phyloP scores from a whole-genome alignment of 2,329 filamentous ascomycete species.

The Catunica adiposa region DNA sequence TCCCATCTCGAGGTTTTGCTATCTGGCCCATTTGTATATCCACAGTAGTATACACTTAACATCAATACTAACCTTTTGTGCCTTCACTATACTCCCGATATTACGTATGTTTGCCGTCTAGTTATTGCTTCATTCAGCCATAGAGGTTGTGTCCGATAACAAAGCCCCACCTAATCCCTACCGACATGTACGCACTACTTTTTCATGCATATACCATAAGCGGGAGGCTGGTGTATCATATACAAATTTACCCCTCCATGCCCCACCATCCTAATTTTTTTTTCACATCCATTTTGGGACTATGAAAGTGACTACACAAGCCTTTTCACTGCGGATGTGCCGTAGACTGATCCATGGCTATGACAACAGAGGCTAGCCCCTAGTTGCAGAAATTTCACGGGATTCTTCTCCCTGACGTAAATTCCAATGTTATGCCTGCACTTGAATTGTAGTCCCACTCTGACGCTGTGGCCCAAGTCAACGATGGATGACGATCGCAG shows the following conservation, averaged over 20 bases:
- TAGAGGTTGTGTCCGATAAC: not conserved
- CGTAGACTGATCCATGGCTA: conserved; percentile 1
- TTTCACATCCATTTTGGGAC: conserved; percentile 2
- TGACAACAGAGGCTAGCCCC: too few relatives aligned
- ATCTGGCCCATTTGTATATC: too few relatives aligned
- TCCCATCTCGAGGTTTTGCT: too few relatives aligned
- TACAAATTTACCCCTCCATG: conserved; percentile 4
- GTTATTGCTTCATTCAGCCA: not conserved
- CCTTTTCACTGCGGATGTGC: conserved; percentile 1
- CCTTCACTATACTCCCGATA: not conserved
- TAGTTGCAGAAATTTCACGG: not conserved
- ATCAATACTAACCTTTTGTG: too few relatives aligned
- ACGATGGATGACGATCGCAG: too few relatives aligned
- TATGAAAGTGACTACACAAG: not conserved
- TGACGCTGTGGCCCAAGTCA: too few relatives aligned
- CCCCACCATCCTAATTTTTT: conserved; percentile 5
- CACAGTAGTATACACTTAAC: too few relatives aligned
- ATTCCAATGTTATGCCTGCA: not conserved
- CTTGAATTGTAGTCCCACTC: too few relatives aligned
- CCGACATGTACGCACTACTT: conserved; percentile 5
- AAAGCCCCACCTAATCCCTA: not conserved
- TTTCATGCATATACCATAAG: not conserved
- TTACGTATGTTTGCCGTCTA: not conserved
- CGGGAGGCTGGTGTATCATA: not conserved
- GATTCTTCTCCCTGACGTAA: not conserved